Conservation (phyloP, 805 yeast genomes). For the Komagataella kurtzmanii region DNA sequence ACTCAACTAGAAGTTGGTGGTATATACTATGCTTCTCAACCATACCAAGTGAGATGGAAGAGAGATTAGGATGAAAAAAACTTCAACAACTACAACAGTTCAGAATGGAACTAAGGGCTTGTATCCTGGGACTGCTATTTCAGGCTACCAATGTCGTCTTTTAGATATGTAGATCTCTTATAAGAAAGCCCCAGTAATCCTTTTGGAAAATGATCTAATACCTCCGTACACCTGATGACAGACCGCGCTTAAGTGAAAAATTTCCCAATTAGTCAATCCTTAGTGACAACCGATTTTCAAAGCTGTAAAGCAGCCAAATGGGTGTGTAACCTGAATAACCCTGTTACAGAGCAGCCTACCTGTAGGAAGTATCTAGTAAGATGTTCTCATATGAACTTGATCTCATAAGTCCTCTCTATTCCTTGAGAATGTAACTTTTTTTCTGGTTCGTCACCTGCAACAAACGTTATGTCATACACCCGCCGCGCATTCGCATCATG, state of each 20-base stretch:
- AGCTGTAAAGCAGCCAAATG: neutral
- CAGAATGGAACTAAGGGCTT: neutral
- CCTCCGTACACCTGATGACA: neutral
- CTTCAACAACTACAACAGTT: neutral
- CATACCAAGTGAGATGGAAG: constrained; percentile 39
- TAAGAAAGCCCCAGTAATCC: neutral
- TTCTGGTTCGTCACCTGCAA: neutral
- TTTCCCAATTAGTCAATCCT: neutral
- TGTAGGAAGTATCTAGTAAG: too few relatives aligned
- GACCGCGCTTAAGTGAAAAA: neutral
- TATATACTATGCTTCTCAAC: constrained; percentile 41
- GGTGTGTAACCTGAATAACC: neutral
- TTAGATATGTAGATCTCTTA: neutral
- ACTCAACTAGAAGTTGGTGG: constrained; percentile 52
- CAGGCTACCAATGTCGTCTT: neutral
- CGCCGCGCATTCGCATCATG: neutral
- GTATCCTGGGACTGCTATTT: neutral
- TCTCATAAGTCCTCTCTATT: neutral
- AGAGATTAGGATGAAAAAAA: constrained; percentile 22
- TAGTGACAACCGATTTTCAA: neutral
- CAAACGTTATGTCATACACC: neutral
- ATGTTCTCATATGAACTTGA: neutral
- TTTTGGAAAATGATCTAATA: constrained; percentile 2
- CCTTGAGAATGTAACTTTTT: neutral
- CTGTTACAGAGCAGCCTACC: neutral